Percentiles rank a stretch among this genome's conserved stretches.
Conservation (phyloP, 768 basidiomycete genomes). For the Trametes punicea region DNA sequence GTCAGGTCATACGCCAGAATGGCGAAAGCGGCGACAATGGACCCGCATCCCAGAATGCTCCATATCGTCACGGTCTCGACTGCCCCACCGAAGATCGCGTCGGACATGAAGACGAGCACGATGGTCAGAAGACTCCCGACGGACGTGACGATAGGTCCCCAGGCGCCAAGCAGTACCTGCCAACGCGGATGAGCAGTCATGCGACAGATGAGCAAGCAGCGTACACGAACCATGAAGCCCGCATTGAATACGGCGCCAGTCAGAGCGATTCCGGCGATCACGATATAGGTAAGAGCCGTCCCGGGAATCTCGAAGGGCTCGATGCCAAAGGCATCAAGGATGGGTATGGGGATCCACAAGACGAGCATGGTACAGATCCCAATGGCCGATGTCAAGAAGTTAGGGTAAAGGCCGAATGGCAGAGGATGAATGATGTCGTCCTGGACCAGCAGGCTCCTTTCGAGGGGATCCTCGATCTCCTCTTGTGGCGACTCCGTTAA, state of each 20-base stretch:
- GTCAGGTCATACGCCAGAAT: constrained; percentile 72
- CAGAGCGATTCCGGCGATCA: constrained; percentile 65
- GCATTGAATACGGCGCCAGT: constrained; percentile 80
- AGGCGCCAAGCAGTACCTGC: constrained; percentile 76
- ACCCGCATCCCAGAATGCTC: constrained; percentile 72
- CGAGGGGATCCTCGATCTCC: constrained; percentile 22
- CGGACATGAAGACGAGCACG: constrained; percentile 79
- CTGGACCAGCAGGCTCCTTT: constrained; percentile 11
- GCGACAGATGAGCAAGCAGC: background rate
- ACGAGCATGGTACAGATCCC: constrained; percentile 71
- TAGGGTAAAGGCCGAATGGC: constrained; percentile 84
- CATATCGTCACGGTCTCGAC: constrained; percentile 60
- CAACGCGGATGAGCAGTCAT: constrained; percentile 2
- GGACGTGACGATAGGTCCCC: constrained; percentile 85
- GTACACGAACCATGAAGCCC: constrained; percentile 68
- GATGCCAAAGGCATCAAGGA: constrained; percentile 62
- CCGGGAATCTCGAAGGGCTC: constrained; percentile 69
- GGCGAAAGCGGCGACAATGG: constrained; percentile 81
- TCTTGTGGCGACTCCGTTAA: constrained; percentile 31
- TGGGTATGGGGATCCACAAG: constrained; percentile 76
- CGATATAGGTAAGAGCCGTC: constrained; percentile 39
- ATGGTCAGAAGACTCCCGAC: constrained; percentile 95
- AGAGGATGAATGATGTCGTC: constrained; percentile 49
- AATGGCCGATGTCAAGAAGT: constrained; percentile 75
- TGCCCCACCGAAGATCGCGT: constrained; percentile 68